Evolutionary conservation across 352 stramenopile species (phyloP), one percentile per base, ranked within the genome.

Genomic region (Pythium vanterpoolii): DNA sequence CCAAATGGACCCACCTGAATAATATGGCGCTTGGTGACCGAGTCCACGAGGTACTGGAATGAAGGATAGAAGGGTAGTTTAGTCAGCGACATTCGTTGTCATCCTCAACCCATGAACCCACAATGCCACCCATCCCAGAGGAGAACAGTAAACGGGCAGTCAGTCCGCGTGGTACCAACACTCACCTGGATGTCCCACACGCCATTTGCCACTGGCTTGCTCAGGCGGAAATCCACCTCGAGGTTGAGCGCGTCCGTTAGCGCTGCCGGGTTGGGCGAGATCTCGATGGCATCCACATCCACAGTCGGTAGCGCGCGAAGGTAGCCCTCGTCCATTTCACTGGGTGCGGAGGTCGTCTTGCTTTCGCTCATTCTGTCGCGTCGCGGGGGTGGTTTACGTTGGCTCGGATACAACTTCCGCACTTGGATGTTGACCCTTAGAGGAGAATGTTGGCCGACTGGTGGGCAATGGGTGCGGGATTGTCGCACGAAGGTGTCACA

Each of bases 41-140:
- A 90, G 64, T 95, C 86, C 34, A 93, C 86, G 19, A 95, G 68
- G 55, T 95, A 95, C 83, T 93, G 53, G 38, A 42, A 47, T 47
- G 13, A 11, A 42, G 7, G 3, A 62, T 57, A n/a, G n/a, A n/a
- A n/a, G 50, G n/a, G 28, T 34, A 26, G 61, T 18, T 46, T 33
- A 54, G 27, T 13, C 31, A 36, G 34, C 10, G 4, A 16, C 14
- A 42, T 42, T 42, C 34, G 9, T 18, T 46, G 33, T 36, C 9
- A 8, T 24, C 36, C 3, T 27, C 9, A 8, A n/a, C 36, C 3
- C 21, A 26, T 14, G n/a, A 4, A 38, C 14, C 9, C 26, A 33
- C 48, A 42, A 13, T 42, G 13, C 34, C 34, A 42, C 19, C 11
- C 44, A 51, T 51, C 44, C 44, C 44, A 51, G 44, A 51, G n/a